Evolutionary conservation across 2,329 filamentous ascomycete species (phyloP).

Genomic region (Cladophialophora psammophila): DNA sequence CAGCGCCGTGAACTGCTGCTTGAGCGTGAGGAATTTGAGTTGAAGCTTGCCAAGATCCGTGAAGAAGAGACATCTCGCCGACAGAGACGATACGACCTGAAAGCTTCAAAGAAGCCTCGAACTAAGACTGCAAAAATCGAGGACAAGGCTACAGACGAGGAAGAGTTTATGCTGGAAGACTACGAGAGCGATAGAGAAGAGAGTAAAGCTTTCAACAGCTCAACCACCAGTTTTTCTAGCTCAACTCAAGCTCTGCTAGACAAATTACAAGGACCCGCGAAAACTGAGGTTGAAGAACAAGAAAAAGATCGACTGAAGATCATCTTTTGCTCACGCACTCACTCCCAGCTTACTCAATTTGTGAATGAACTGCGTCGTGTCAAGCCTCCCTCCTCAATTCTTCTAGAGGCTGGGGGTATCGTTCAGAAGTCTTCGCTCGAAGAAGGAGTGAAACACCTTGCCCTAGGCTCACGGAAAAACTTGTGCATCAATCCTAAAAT

Average conservation of each 20-base stretch:
- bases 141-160: slow-evolving; percentile 58
- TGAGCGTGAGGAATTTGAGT: slow-evolving; percentile 75
- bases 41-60: slow-evolving; percentile 49
- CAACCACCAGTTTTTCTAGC: slow-evolving; percentile 66
- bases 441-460: slow-evolving; percentile 73
- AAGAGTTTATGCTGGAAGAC: slow-evolving; percentile 77
- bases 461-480: slow-evolving; percentile 84
- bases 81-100: slow-evolving; percentile 18
- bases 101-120: slow-evolving; percentile 28
- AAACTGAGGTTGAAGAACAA: slow-evolving; percentile 55
- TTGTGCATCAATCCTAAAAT: slow-evolving; percentile 90
- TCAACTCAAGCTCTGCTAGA: slow-evolving; percentile 78
- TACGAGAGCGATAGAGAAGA: slow-evolving; percentile 70
- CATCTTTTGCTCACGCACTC: slow-evolving; percentile 90
- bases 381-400: slow-evolving; percentile 77
- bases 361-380: slow-evolving; percentile 81
- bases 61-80: slow-evolving; percentile 28
- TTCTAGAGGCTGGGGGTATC: slow-evolving; percentile 61
- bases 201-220: slow-evolving; percentile 42
- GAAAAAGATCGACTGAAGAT: slow-evolving; percentile 77
- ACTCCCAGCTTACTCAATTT: slow-evolving; percentile 91
- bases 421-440: slow-evolving; percentile 34
- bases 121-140: slow-evolving; percentile 4
- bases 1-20: slow-evolving; percentile 71
- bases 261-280: slow-evolving; percentile 62